Evolutionary conservation across 768 basidiomycete genomes (phyloP), one percentile per base, ranked within the genome.

Genomic region (Pleurotus tuoliensis): DNA sequence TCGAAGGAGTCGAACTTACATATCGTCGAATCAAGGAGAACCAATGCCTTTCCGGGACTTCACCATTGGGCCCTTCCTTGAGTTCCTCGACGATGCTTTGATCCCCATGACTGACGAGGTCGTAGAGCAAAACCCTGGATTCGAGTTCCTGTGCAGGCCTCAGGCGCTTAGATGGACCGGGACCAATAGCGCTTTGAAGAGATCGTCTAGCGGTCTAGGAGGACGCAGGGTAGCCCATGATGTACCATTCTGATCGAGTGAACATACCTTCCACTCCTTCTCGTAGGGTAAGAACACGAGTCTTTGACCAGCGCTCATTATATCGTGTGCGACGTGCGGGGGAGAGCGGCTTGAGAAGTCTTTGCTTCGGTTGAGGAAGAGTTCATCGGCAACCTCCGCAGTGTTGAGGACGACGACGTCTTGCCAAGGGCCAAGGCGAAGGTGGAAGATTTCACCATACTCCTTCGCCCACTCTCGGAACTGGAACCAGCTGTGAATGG

Each of bases 291-390:
- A 39, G 48, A 69, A 68, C 7, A 64, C 62, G 45, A 66, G 46
- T 15, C 68, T 55, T 41, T 68, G 66, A 3, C 64, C 67, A 30
- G 63, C 67, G 56, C 68, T 67, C 63, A 69, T 58, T 18, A 69
- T 64, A 56, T 68, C 67, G n/a, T 68, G 66, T 4, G 67, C 67
- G n/a, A 69, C 66, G 55, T 69, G 67, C 1, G 67, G 68, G 25
- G 64, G 64, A 9, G 65, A 61, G 18, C 69, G 64, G 38, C 64
- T 62, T 3, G 69, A 68, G 51, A 64, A 70, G 18, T 48, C 57
- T 20, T 59, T 61, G 58, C 65, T 65, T 24, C 69, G 68, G 24
- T 59, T 60, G 34, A 64, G 60, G 43, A 67, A 63, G 8, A 67
- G 49, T 53, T 67, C 66, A 46, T 66, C 60, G 2, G 66, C 63